Conservation (phyloP, 805 yeast genomes). For the Candida hispaniensis region DNA sequence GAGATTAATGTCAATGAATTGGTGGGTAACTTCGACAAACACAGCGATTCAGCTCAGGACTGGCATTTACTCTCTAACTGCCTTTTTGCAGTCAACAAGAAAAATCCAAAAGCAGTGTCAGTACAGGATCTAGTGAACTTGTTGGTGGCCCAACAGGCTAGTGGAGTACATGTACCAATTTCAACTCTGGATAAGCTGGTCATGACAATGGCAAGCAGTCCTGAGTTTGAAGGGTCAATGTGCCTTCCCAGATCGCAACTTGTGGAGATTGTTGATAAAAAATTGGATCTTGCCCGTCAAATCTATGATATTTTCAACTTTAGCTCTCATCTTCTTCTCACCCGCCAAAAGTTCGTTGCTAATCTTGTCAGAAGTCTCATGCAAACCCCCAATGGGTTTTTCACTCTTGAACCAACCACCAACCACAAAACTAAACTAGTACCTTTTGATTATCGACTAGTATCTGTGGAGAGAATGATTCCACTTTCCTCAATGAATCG, state of each 20-base stretch:
- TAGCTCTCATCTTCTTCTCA: background rate
- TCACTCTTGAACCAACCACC: slow-evolving; percentile 17
- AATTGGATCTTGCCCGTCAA: no score
- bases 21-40: no score
- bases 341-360: background rate
- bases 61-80: background rate
- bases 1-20: no score
- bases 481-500: slow-evolving; percentile 2
- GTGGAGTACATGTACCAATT: slow-evolving; percentile 27
- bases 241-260: no score
- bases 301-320: no score
- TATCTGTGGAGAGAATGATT: background rate
- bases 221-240: no score
- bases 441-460: slow-evolving; percentile 6
- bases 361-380: slow-evolving; percentile 1
- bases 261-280: no score
- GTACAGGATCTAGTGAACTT: slow-evolving; percentile 22
- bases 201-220: no score
- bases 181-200: no score
- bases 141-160: slow-evolving; percentile 25
- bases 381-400: slow-evolving; percentile 24
- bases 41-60: no score
- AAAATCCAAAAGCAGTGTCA: slow-evolving; percentile 22
- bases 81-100: slow-evolving; percentile 18
- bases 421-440: slow-evolving; percentile 15